Evolutionary conservation across 2,329 filamentous ascomycete species (phyloP).

Genomic region (Ophiostoma himal-ulmi): DNA sequence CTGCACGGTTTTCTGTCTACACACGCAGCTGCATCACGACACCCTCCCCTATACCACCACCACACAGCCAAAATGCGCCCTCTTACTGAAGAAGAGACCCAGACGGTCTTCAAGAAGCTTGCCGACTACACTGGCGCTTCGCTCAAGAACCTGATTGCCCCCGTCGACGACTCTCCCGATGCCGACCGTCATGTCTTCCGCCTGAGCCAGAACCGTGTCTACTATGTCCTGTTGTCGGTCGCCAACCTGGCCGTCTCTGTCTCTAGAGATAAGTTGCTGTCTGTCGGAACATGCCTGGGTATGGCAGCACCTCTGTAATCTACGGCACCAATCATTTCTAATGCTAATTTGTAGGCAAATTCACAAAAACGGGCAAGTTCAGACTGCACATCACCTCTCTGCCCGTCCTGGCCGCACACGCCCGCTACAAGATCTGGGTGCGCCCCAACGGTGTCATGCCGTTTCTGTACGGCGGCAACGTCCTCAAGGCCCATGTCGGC

Average conservation of each 20-base stretch:
- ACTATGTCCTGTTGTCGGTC: slow-evolving; percentile 84
- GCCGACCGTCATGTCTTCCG: slow-evolving; percentile 81
- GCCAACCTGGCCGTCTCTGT: slow-evolving; percentile 89
- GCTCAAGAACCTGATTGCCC: slow-evolving; percentile 76
- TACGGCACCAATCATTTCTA: not conserved
- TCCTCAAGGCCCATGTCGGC: slow-evolving; percentile 66
- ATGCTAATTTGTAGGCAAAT: slow-evolving; percentile 59
- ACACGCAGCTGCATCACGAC: not conserved
- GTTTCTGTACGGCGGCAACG: slow-evolving; percentile 88
- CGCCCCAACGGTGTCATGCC: slow-evolving; percentile 96
- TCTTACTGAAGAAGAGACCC: slow-evolving; percentile 29
- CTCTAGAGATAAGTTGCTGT: slow-evolving; percentile 73
- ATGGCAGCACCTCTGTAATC: slow-evolving; percentile 24
- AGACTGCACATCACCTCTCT: slow-evolving; percentile 84
- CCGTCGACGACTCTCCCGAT: slow-evolving; percentile 60
- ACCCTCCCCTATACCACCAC: not conserved
- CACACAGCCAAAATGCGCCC: slow-evolving; percentile 26
- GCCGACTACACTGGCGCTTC: slow-evolving; percentile 88
- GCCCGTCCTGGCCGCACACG: slow-evolving; percentile 81
- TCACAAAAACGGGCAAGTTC: slow-evolving; percentile 96
- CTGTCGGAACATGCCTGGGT: slow-evolving; percentile 79
- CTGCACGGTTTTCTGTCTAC: not conserved
- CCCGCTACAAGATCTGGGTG: slow-evolving; percentile 95
- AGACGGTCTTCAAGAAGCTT: slow-evolving; percentile 80
- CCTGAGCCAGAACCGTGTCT: slow-evolving; percentile 69